These are phyloP conservation scores for Debaryomycetaceae sp. DNA, from an alignment of 1,139 yeast genomes.

Conservation along the genomic window DNA sequence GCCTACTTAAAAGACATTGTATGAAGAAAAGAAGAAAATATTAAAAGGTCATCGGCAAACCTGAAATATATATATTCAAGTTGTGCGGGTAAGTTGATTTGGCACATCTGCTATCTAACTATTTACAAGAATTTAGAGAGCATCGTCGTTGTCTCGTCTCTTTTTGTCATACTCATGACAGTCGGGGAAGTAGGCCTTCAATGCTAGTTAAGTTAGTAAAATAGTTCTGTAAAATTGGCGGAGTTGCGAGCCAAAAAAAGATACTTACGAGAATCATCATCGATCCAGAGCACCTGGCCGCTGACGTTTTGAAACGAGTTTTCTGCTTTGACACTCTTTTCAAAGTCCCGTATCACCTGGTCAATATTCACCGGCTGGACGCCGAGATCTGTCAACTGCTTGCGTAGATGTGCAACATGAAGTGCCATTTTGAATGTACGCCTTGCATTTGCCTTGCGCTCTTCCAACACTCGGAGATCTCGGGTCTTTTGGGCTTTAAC, in stretches of 20 bases:
- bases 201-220: conserved; percentile 23
- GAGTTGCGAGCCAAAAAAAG: not conserved
- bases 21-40: conserved; percentile 29
- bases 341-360: conserved; percentile 51
- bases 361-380: conserved; percentile 53
- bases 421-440: conserved; percentile 59
- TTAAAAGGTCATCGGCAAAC: conserved; percentile 6
- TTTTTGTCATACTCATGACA: conserved; percentile 55
- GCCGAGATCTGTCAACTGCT: conserved; percentile 53
- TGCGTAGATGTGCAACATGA: conserved; percentile 60
- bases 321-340: conserved; percentile 52
- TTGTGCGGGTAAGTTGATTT: conserved; percentile 21
- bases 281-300: conserved; percentile 57
- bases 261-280: conserved; percentile 42
- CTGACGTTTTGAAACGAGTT: conserved; percentile 52
- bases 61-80: not conserved
- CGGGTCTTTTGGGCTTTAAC: conserved; percentile 43
- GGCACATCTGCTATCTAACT: not conserved
- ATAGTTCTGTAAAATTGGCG: not conserved
- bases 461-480: conserved; percentile 46
- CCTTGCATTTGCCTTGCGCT: conserved; percentile 45
- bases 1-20: conserved; percentile 82
- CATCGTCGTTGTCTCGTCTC: conserved; percentile 9
- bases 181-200: conserved; percentile 53
- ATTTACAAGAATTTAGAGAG: not conserved